Base-by-base conservation (phyloP, 2,329 filamentous ascomycete genomes). In the Colletotrichum acutatum region DNA sequence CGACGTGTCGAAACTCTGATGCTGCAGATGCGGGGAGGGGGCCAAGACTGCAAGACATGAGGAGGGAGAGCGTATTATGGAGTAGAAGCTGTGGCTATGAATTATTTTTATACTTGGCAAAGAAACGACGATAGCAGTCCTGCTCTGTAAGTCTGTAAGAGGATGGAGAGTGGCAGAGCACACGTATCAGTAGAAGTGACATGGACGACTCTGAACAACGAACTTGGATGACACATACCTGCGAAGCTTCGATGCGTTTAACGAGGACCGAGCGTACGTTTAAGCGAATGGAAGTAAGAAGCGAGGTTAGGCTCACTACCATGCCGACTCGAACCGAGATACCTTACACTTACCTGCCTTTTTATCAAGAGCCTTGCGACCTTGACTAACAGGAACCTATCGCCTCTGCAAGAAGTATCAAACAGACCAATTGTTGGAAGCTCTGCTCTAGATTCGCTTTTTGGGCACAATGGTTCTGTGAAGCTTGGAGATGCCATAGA, bases 161-260 rank as follows among this genome's bases (percentile, higher is more conserved):
- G 42, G 30, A 52, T 12, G 30, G 11, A 24, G 34, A 14, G 49
- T 53, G 42, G 59, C 19, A 28, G 26, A 32, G 59, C 37, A n/a
- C 42, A n/a, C 42, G n/a, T 19, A 8, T 19, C 42, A 46, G 42
- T 49, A n/a, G 7, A 22, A 49, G 42, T 49, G 8, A 26, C n/a
- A 56, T 22, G 28, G 61, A 54, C 12, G 14, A 19, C 16, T n/a
- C 28, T 42, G 59, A 46, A 58, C 32, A 34, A 34, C 12, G n/a
- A 30, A 42, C 53, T 53, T 53, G 37, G 24, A 46, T 26, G 37
- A 49, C 42, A 54, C 14, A 34, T 34, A 22, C 61, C 58, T 49
- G 49, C 46, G 42, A 56, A 73, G 58, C 66, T 52, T 60, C 56
- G 28, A 57, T 57, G 66, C 71, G 56, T 58, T 52, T 62, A 52